Base-by-base conservation (phyloP, 2,329 filamentous ascomycete species). In the Fusarium coicis region DNA sequence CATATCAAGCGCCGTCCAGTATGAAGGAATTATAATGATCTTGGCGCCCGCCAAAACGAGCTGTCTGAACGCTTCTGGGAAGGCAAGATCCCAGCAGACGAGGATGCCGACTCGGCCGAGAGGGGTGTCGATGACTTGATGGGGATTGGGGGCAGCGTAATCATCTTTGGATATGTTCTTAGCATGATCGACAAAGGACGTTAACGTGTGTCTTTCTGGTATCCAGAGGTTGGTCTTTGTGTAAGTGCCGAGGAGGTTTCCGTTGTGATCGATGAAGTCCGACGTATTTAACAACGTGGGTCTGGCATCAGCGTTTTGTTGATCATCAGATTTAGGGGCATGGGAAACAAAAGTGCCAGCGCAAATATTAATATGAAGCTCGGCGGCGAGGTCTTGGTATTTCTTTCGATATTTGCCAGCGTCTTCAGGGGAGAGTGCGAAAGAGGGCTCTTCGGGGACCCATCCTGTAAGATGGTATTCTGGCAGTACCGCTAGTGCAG, bases 401-500 rank as follows among this genome's bases (percentile, higher is more conserved):
- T 83, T 86, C 18, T 84, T 77, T 4, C 93, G 84, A 77, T 91
- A 93, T 2, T 77, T 78, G 15, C 84, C 80, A 71, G 90, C 76
- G 10, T 78, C 92, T 39, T 88, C 83, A 23, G 85, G 84, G 4
- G 88, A 82, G 4, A 84, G 78, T 55, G 87, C 82, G 79, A 93
- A 94, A 10, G 82, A 84, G 1, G 88, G 85, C 52, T 91, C 86
- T 52, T 89, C 85, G 56, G 92, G 89, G 39, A 89, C 84, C 91
- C 93, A 95, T 57, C 89, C 90, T 1, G 92, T 93, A 28, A 96
- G 86, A 78, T 95, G 92, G 80, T 96, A 94, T 77, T 94, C 91
- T 9, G 91, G 92, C 9, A 90, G 81, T 4, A 93, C 87, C 50
- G 88, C 91, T 4, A 93, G 81, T 44, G 88, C 67, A 16, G 60